Percentiles rank a stretch among this genome's conserved stretches.
phyloP scores from a whole-genome alignment of 257 asterid genomes.

The Solanum boliviense region DNA sequence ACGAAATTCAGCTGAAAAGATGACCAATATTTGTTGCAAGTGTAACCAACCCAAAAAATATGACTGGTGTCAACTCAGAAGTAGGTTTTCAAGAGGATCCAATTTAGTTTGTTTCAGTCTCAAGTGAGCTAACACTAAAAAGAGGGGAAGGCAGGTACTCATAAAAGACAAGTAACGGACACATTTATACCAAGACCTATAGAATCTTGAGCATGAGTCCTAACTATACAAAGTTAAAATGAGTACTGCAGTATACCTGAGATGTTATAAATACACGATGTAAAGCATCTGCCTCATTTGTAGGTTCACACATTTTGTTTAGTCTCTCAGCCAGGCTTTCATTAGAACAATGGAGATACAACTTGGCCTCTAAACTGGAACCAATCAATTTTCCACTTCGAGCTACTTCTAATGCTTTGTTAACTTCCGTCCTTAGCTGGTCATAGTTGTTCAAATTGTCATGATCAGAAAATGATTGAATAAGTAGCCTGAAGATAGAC shows the following conservation, averaged over 20 bases:
- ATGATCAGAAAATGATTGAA: not conserved
- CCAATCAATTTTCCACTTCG: conserved; percentile 77
- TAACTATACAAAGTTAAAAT: not conserved
- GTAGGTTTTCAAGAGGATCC: not conserved
- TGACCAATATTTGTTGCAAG: not conserved
- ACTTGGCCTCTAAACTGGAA: conserved; percentile 91
- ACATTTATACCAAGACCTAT: not conserved
- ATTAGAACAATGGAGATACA: conserved; percentile 64
- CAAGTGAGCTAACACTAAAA: not conserved
- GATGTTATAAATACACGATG: conserved; percentile 83
- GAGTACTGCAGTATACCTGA: conserved; percentile 40
- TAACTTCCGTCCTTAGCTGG: conserved; percentile 96
- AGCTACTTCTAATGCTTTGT: conserved; percentile 89
- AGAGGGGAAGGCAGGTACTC: not conserved
- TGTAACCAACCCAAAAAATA: not conserved
- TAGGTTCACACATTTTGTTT: conserved; percentile 36
- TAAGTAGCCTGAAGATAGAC: not conserved
- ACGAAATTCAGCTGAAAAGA: not conserved
- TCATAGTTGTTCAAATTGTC: conserved; percentile 5
- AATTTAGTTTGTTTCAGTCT: not conserved
- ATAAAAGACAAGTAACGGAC: not conserved
- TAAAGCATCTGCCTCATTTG: conserved; percentile 68
- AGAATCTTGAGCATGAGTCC: not conserved
- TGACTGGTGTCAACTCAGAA: not conserved
- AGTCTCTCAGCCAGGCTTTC: conserved; percentile 35